phyloP scores from a whole-genome alignment of 1,139 yeast genomes.

The Candida sp. region DNA sequence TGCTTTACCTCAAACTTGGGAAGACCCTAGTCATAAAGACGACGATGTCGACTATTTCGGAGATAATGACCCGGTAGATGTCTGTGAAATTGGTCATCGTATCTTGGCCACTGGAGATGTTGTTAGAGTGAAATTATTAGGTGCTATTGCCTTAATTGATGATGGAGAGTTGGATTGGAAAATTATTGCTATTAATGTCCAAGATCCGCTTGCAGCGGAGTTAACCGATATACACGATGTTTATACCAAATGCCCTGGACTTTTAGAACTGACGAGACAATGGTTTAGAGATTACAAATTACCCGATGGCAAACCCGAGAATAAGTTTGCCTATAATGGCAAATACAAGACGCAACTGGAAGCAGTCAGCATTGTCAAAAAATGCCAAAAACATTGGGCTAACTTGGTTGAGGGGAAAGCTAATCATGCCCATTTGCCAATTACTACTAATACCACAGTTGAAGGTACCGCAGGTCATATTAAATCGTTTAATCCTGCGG shows the following conservation, averaged over 20 bases:
- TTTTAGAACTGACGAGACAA: slow-evolving; percentile 76
- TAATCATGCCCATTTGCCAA: slow-evolving; percentile 48
- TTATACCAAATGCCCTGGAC: slow-evolving; percentile 72
- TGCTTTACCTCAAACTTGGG: slow-evolving; percentile 96
- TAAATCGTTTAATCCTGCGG: slow-evolving; percentile 13
- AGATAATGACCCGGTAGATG: slow-evolving; percentile 90
- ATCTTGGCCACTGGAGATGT: slow-evolving; percentile 74
- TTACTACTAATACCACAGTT: slow-evolving; percentile 57
- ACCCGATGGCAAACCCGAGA: slow-evolving; percentile 89
- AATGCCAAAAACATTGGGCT: slow-evolving; percentile 74
- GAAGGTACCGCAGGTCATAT: slow-evolving; percentile 40
- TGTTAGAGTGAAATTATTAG: slow-evolving; percentile 78
- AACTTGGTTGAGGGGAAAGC: slow-evolving; percentile 53
- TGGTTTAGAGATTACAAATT: slow-evolving; percentile 92
- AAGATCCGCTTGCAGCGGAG: slow-evolving; percentile 74
- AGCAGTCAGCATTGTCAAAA: slow-evolving; percentile 68
- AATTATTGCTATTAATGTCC: slow-evolving; percentile 69
- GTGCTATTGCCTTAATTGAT: slow-evolving; percentile 83
- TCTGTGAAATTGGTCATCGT: slow-evolving; percentile 80
- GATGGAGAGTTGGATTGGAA: slow-evolving; percentile 97
- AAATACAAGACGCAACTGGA: slow-evolving; percentile 71
- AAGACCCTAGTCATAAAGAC: slow-evolving; percentile 68
- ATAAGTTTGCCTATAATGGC: slow-evolving; percentile 83
- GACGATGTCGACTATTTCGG: slow-evolving; percentile 73
- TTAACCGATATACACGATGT: slow-evolving; percentile 76